Base-by-base conservation (phyloP, 345 rosid species). In the Aquilaria sinensis region DNA sequence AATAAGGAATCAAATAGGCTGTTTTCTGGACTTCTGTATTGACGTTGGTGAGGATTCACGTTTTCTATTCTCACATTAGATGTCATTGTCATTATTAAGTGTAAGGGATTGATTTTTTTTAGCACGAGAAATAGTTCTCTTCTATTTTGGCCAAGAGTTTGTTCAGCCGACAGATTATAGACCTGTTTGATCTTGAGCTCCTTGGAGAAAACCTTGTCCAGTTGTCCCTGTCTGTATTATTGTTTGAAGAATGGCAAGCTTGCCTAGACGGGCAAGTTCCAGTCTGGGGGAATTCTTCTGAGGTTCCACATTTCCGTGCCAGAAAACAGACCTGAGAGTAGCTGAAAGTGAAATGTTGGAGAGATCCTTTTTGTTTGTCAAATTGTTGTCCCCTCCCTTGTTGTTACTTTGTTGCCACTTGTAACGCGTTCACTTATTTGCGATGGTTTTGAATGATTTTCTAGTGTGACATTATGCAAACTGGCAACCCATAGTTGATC, bases 131-230 rank as follows among this genome's bases (percentile, higher is more conserved):
- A 37, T 8, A 41, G 16, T 12, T 61, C 53, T 12, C n/a, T 46
- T 51, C 37, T 4, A 43, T 47, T 23, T 41, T 58, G 56, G 59
- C 55, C 12, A 51, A 11, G 47, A 56, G 45, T 5, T 14, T 29
- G 23, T n/a, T 75, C 53, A 60, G 64, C 61, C 33, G 29, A 47
- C 43, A 37, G 43, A 37, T 37, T 37, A 5, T 37, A 41, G 32
- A 54, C 53, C 62, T 57, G 34, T 30, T 47, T 46, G 62, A 37
- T 34, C 58, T 63, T 61, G 45, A 68, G 63, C 69, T 57, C 23
- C 23, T 16, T 16, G 31, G 13, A 58, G 32, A 52, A 51, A 23
- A 63, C 5, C 41, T 64, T 56, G 52, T 46, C 51, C 31, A 15
- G 32, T 47, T 47, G 31, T 57, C 48, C 10, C 12, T 61, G 64